These are phyloP conservation scores for Aspergillus terreus DNA, from an alignment of 2,329 filamentous ascomycete species.

Conservation along the genomic window DNA sequence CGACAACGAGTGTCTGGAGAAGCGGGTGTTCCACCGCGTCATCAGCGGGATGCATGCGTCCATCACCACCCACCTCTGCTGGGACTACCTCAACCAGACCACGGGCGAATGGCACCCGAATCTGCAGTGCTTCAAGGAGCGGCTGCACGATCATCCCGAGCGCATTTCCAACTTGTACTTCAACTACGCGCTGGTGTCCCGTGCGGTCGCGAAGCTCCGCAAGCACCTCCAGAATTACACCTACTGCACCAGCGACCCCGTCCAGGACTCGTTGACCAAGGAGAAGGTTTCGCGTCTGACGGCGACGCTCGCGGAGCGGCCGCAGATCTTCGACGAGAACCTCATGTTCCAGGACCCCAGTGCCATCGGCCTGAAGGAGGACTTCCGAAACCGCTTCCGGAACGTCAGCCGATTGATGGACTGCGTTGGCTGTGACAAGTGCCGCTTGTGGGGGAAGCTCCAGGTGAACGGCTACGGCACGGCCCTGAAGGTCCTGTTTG, in stretches of 20 bases:
- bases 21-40: conserved; percentile 95
- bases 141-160: conserved; percentile 82
- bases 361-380: conserved; percentile 78
- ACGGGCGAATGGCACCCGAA: conserved; percentile 94
- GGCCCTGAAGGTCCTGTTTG: conserved; percentile 91
- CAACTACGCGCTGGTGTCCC: conserved; percentile 93
- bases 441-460: conserved; percentile 93
- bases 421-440: conserved; percentile 98
- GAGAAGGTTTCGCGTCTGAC: conserved; percentile 76
- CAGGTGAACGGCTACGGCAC: conserved; percentile 94
- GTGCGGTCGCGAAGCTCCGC: conserved; percentile 85
- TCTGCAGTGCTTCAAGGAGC: conserved; percentile 77
- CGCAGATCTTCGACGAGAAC: conserved; percentile 86
- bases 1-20: conserved; percentile 93
- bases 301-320: conserved; percentile 60
- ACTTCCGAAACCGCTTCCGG: conserved; percentile 94
- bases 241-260: conserved; percentile 82
- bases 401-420: conserved; percentile 98
- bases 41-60: conserved; percentile 98
- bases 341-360: conserved; percentile 78
- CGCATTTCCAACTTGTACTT: conserved; percentile 97
- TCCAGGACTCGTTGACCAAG: conserved; percentile 75
- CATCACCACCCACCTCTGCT: conserved; percentile 93
- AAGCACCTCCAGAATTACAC: conserved; percentile 79
- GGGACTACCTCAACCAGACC: conserved; percentile 91